Conservation (phyloP, 257 asterid species). For the Perilla frutescens region DNA sequence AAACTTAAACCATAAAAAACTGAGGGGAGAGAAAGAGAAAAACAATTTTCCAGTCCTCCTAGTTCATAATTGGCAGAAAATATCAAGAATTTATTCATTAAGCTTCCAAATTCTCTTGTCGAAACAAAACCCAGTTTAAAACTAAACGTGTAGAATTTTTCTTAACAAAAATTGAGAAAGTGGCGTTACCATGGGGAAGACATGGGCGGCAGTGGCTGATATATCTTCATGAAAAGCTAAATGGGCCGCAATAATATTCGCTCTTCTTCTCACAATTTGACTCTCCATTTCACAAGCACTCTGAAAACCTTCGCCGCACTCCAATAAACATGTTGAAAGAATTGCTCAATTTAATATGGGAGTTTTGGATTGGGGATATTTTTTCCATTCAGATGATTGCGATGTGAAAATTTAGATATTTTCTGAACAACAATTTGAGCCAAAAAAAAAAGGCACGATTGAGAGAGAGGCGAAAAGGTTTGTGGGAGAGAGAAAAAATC, state of each 20-base stretch:
- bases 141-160: not conserved
- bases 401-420: slow-evolving; percentile 44
- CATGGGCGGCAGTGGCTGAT: slow-evolving; percentile 69
- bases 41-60: not conserved
- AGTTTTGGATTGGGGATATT: slow-evolving; percentile 20
- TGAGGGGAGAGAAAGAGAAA: slow-evolving; percentile 6
- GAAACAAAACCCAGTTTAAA: not conserved
- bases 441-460: not conserved
- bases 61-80: not conserved
- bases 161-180: not conserved
- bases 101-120: not conserved
- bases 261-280: slow-evolving; percentile 61
- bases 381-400: slow-evolving; percentile 26
- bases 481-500: slow-evolving; percentile 19
- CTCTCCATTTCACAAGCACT: slow-evolving; percentile 57
- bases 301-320: slow-evolving; percentile 6
- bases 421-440: slow-evolving; percentile 29
- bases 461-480: not conserved
- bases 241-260: slow-evolving; percentile 63
- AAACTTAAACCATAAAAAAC: not conserved
- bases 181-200: slow-evolving; percentile 70
- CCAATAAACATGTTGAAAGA: slow-evolving; percentile 19
- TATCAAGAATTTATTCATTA: not conserved
- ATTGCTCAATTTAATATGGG: slow-evolving; percentile 33
- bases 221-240: slow-evolving; percentile 63